Base-by-base conservation (phyloP, 129 eudicot species). In the Artemisia annua region DNA sequence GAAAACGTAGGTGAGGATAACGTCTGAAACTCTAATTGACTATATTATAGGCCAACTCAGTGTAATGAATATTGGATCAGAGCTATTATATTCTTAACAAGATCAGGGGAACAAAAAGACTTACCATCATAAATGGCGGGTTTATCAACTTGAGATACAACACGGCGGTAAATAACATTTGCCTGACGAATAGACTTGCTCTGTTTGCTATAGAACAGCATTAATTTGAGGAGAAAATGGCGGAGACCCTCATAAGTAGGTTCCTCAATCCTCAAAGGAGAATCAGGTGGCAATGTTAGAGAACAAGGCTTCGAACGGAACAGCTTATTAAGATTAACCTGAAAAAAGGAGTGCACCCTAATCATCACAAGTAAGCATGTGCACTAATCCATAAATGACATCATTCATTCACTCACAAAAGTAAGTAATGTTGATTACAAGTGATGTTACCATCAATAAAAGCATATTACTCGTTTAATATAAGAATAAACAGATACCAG, bases 51-150 rank as follows among this genome's bases (percentile, higher is more conserved):
- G 62, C 24, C 35, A 67, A 66, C 70, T 55, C 24, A 30, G 26
- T 11, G 1, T 7, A 16, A 53, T 55, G 22, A 13, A 56, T 46
- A 11, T 53, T 63, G 22, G 35, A 54, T 13, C 3, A 78, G 15
- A 74, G 9, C 19, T 52, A 52, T 52, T 16, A 12, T 14, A 7
- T 13, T 22, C 11, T 22, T 60, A 22, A 11, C 16, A 11, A 24
- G 15, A 28, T 22, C 28, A 60, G 18, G 28, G 39, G 50, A 74
- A 58, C 32, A 46, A 39, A n/a, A 52, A n/a, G 58, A 85, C 90
- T 80, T 70, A 94, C 98, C 92, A 71, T 90, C 81, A 60, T 94
- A 94, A 77, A 94, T 94, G 75, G 87, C 87, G 56, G 98, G 97
- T 35, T 79, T 79, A 76, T 90, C 98, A 73, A 83, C 85, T 79